Evolutionary conservation across 495 filamentous ascomycete species (phyloP).

Genomic region (Neurospora sublineolata): DNA sequence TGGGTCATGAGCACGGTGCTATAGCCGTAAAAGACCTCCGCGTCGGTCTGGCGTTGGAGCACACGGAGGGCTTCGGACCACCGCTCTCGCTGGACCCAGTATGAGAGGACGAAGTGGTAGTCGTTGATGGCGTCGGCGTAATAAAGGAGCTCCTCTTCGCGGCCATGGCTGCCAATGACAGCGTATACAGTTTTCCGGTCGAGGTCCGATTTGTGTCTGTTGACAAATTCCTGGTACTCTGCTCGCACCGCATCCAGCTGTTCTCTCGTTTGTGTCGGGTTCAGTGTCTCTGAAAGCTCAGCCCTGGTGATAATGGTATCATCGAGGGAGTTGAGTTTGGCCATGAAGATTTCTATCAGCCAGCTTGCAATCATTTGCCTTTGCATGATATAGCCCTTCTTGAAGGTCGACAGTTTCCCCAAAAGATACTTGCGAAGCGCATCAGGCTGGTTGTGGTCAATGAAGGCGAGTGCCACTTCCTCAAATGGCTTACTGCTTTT

Average conservation of each 20-base stretch:
- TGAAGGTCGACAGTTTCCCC: constrained; percentile 70
- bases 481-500: constrained; percentile 95
- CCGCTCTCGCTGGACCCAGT: constrained; percentile 93
- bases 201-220: constrained; percentile 70
- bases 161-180: constrained; percentile 87
- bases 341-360: constrained; percentile 95
- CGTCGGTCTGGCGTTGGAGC: constrained; percentile 79
- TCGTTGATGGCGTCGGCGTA: constrained; percentile 82
- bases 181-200: constrained; percentile 90
- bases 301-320: constrained; percentile 88
- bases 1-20: constrained; percentile 93
- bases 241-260: constrained; percentile 55
- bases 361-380: constrained; percentile 88
- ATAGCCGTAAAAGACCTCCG: constrained; percentile 90
- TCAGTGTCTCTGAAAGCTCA: constrained; percentile 62
- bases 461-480: constrained; percentile 81
- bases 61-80: constrained; percentile 86
- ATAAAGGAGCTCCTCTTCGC: constrained; percentile 82
- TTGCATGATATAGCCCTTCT: constrained; percentile 81
- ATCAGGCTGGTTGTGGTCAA: constrained; percentile 82
- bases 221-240: constrained; percentile 83
- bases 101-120: constrained; percentile 86
- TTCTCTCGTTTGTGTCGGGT: constrained; percentile 55
- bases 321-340: constrained; percentile 86
- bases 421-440: constrained; percentile 82